Conservation (phyloP, 495 filamentous ascomycete genomes). For the Talaromyces wortmannii region DNA sequence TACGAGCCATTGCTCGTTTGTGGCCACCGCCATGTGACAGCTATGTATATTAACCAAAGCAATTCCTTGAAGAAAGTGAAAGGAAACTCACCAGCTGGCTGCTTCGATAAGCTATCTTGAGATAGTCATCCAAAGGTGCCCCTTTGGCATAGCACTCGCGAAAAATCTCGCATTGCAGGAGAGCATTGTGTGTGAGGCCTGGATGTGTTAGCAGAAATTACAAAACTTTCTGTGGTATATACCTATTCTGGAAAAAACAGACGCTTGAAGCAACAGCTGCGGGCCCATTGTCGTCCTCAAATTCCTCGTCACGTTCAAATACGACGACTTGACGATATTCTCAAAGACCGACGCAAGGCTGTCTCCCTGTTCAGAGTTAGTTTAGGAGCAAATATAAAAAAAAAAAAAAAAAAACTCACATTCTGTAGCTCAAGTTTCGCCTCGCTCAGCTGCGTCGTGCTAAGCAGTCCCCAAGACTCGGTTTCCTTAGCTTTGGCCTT, state of each 20-base stretch:
- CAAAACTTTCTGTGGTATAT: constrained; percentile 7
- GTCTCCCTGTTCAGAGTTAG: constrained; percentile 54
- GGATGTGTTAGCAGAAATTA: constrained; percentile 11
- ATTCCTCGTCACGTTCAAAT: constrained; percentile 71
- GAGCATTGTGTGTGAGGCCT: constrained; percentile 57
- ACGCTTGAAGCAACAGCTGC: constrained; percentile 63
- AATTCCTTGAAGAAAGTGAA: too few relatives aligned
- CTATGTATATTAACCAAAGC: constrained; percentile 24
- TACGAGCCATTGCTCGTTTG: constrained; percentile 56
- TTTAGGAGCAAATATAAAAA: background rate
- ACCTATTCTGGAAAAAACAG: constrained; percentile 74
- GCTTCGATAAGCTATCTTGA: constrained; percentile 57
- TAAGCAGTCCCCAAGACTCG: constrained; percentile 81
- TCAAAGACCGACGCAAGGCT: constrained; percentile 72
- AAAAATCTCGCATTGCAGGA: constrained; percentile 66
- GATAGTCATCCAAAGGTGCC: constrained; percentile 68
- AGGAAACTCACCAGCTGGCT: constrained; percentile 42
- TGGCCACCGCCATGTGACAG: constrained; percentile 60
- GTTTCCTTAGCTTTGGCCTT: constrained; percentile 84
- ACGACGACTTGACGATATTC: constrained; percentile 70
- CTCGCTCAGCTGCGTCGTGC: constrained; percentile 79
- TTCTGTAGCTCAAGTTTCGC: constrained; percentile 37
- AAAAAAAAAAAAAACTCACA: constrained; percentile 1
- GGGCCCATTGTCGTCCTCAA: constrained; percentile 65
- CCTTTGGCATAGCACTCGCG: constrained; percentile 60